phyloP scores from a whole-genome alignment of 2,329 filamentous ascomycete genomes.

The Microdochium paspali region DNA sequence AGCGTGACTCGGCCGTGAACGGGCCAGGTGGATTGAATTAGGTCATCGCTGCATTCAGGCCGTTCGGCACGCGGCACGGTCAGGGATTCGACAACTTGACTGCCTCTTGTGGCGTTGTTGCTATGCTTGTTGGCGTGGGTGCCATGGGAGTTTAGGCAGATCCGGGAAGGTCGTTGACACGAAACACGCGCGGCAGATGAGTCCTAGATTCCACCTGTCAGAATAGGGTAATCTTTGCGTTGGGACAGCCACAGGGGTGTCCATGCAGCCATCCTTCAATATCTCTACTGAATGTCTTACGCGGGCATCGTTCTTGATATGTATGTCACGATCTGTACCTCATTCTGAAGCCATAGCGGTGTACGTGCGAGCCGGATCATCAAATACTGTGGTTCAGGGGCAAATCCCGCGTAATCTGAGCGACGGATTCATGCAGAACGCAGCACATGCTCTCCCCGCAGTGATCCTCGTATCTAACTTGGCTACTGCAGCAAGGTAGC shows the following conservation, averaged over 20 bases:
- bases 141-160: conserved; percentile 1
- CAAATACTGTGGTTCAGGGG: background rate
- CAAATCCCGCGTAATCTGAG: no score
- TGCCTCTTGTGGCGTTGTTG: background rate
- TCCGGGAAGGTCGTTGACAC: conserved; percentile 1
- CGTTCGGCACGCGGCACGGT: background rate
- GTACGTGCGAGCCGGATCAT: no score
- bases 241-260: background rate
- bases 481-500: no score
- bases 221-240: background rate
- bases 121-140: background rate
- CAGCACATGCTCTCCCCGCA: no score
- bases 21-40: background rate
- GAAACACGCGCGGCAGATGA: background rate
- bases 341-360: no score
- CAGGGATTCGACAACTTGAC: background rate
- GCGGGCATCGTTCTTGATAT: background rate
- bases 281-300: background rate
- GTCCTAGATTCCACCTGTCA: background rate
- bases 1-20: background rate
- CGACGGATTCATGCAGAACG: no score
- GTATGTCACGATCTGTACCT: background rate
- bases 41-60: background rate
- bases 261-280: background rate
- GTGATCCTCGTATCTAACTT: no score